A percentile compares a stretch with the other conserved stretches of the same genome.
Conservation (phyloP, 306 rosid genomes). For the Senna tora region DNA sequence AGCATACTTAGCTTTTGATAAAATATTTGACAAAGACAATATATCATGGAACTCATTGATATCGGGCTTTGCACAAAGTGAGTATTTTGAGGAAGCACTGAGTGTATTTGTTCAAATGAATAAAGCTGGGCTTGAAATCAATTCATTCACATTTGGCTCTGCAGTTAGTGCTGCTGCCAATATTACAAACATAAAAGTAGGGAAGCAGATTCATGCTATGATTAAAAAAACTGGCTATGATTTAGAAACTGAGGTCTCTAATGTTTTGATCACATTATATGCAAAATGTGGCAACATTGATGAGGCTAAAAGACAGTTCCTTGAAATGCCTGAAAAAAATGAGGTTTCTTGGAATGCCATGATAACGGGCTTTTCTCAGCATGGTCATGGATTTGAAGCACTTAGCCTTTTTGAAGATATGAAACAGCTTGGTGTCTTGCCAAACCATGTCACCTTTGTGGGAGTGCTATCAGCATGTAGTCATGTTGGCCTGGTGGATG, state of each 20-base stretch:
- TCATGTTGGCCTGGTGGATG: slow-evolving; percentile 82
- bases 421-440: slow-evolving; percentile 56
- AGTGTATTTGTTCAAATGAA: slow-evolving; percentile 63
- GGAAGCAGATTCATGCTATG: slow-evolving; percentile 78
- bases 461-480: slow-evolving; percentile 90
- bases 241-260: slow-evolving; percentile 84
- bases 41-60: slow-evolving; percentile 83
- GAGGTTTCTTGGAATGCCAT: slow-evolving; percentile 92
- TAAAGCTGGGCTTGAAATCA: slow-evolving; percentile 60
- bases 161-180: slow-evolving; percentile 84
- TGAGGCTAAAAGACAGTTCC: slow-evolving; percentile 75
- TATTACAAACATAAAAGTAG: slow-evolving; percentile 64
- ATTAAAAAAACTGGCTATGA: slow-evolving; percentile 66
- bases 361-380: slow-evolving; percentile 88
- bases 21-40: slow-evolving; percentile 61
- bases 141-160: slow-evolving; percentile 78
- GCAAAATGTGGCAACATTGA: slow-evolving; percentile 78
- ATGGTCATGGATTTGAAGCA: slow-evolving; percentile 75
- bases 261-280: slow-evolving; percentile 75
- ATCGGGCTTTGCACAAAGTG: slow-evolving; percentile 85
- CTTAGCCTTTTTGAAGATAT: slow-evolving; percentile 69
- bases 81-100: slow-evolving; percentile 77
- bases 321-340: slow-evolving; percentile 65
- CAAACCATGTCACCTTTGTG: slow-evolving; percentile 84
- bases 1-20: slow-evolving; percentile 68